Evolutionary conservation across 768 basidiomycete genomes (phyloP).

Genomic region (Mycena olivaceomarginata): DNA sequence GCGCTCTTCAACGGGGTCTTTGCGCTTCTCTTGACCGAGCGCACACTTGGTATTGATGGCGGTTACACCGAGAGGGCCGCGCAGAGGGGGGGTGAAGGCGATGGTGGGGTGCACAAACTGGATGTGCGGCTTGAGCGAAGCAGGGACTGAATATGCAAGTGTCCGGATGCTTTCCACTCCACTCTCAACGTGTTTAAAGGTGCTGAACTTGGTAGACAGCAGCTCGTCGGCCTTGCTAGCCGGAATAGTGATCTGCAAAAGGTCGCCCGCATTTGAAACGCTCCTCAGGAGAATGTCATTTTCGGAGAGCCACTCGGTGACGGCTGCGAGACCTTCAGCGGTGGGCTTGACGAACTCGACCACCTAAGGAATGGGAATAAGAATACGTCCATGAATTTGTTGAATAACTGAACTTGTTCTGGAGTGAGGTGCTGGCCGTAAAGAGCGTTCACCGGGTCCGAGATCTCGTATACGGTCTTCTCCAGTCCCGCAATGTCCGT

Average conservation of each 20-base stretch:
- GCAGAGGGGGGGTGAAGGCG: conserved; percentile 27
- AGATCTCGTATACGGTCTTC: conserved; percentile 54
- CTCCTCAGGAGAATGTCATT: conserved; percentile 61
- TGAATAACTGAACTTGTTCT: conserved; percentile 55
- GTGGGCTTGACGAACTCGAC: conserved; percentile 26
- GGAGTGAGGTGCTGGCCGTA: conserved; percentile 62
- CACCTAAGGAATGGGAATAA: not conserved
- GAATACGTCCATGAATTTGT: not conserved
- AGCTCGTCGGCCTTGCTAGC: conserved; percentile 66
- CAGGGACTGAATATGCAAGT: conserved; percentile 68
- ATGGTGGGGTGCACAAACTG: conserved; percentile 66
- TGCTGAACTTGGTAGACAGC: conserved; percentile 63
- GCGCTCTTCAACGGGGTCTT: not conserved
- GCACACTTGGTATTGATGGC: conserved; percentile 3
- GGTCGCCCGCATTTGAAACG: conserved; percentile 67
- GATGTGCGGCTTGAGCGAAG: conserved; percentile 61
- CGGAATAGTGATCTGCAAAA: conserved; percentile 64
- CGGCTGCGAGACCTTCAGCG: conserved; percentile 13
- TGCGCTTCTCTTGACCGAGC: conserved; percentile 1
- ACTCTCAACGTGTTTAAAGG: conserved; percentile 57
- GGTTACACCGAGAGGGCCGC: not conserved
- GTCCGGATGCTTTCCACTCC: conserved; percentile 65
- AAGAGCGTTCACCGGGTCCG: conserved; percentile 52
- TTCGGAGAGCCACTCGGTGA: conserved; percentile 60
- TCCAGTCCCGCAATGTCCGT: conserved; percentile 46